Conservation (phyloP, 2,329 filamentous ascomycete genomes). For the Trichoderma pleuroti region DNA sequence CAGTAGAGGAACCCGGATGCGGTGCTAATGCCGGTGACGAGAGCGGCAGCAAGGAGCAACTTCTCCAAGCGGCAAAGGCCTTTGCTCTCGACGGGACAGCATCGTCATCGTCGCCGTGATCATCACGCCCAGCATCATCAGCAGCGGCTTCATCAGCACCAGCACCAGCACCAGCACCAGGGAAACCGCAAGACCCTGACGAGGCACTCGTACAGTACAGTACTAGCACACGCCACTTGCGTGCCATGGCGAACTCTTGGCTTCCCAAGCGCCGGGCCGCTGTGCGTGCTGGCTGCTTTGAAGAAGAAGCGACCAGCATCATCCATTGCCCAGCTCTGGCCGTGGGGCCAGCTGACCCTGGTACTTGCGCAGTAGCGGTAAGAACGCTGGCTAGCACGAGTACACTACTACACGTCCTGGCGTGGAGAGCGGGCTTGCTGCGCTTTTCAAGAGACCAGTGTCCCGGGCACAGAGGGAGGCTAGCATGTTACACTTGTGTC, state of each 20-base stretch:
- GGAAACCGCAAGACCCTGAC: not conserved
- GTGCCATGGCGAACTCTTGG: not conserved
- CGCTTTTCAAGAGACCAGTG: not conserved
- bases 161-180: not conserved
- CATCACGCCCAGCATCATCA: not conserved
- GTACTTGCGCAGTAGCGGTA: not conserved
- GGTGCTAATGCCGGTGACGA: not conserved
- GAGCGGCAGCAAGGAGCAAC: not conserved
- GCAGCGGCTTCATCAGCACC: not conserved
- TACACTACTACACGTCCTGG: not conserved
- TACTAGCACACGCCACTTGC: not conserved
- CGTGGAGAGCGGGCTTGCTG: not conserved
- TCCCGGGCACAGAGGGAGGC: not conserved
- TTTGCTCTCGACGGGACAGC: not conserved
- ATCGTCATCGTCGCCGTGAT: not conserved
- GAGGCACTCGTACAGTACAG: not conserved
- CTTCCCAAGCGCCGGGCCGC: not conserved
- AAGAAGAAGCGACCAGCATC: not conserved
- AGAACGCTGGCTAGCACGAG: not conserved
- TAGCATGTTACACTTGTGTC: not conserved
- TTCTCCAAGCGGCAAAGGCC: not conserved
- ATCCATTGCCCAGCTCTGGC: not conserved
- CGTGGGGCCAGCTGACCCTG: slow-evolving; percentile 10
- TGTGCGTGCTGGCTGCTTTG: not conserved
- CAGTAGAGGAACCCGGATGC: not conserved